Evolutionary conservation across 225 moss, liverwort and hornwort genomes (phyloP).

Genomic region (Polytrichum commune): DNA sequence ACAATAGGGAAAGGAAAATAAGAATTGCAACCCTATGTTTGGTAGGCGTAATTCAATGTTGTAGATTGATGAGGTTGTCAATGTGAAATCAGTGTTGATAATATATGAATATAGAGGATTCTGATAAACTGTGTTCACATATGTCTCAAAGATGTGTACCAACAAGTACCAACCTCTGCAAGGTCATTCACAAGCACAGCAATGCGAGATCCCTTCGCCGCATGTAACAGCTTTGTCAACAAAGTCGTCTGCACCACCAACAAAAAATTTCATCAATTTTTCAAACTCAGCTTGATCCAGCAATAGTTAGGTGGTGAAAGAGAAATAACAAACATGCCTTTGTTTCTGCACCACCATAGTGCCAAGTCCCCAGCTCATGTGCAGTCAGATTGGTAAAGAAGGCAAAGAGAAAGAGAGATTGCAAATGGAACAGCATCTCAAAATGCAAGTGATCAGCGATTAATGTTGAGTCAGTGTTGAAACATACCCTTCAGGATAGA

Average conservation of each 20-base stretch:
- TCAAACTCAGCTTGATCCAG: no score
- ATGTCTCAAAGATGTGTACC: not conserved
- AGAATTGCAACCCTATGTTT: not conserved
- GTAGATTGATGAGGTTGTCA: no score
- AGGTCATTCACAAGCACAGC: slow-evolving; percentile 57
- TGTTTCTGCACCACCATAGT: no score
- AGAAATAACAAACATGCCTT: no score
- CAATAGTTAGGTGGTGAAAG: no score
- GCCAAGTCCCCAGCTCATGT: no score
- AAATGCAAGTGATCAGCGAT: not conserved
- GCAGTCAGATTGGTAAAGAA: no score
- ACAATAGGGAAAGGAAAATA: not conserved
- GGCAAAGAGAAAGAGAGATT: not conserved
- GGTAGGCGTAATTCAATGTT: not conserved
- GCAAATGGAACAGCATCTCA: not conserved
- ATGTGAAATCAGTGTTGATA: no score
- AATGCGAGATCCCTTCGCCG: slow-evolving; percentile 41
- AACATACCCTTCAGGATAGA: not conserved
- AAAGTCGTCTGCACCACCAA: slow-evolving; percentile 39
- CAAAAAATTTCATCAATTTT: not conserved
- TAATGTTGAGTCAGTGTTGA: no score
- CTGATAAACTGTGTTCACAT: no score
- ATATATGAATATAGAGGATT: no score
- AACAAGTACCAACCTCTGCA: slow-evolving; percentile 33
- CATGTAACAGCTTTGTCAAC: slow-evolving; percentile 39